Evolutionary conservation across 768 basidiomycete genomes (phyloP), one percentile per base, ranked within the genome.

Genomic region (Gymnopilus junonius): DNA sequence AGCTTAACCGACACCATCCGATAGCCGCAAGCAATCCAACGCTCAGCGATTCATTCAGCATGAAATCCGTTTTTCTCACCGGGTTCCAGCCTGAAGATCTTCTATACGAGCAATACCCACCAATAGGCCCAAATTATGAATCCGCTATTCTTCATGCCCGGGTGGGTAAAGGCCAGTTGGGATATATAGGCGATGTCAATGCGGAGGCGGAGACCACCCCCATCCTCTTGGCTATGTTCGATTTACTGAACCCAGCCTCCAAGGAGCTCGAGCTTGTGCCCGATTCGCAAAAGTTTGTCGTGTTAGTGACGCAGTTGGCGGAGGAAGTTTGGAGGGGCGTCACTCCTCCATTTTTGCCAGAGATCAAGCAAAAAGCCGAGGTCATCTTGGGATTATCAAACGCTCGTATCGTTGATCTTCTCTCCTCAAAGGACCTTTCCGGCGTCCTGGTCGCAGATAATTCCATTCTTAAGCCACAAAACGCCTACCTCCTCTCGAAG

Each of bases 371-470:
- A 61, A 62, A 61, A 37, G 62, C 70, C 27, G 67, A 73, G 40
- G 35, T 73, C 58, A 27, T 62, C 21, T 35, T 62, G 55, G 65
- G 51, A 5, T 59, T 75, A 21, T 71, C 74, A 4, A 66, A 68
- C 25, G 68, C 71, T 10, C 62, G 72, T 20, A 48, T 69, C 20
- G 58, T 67, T 8, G 74, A 75, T 20, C 66, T 73, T 8, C 70
- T 81, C 3, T 51, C 67, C 7, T 73, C 75, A 14, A 65, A 73
- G 8, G 69, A 74, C 37, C 67, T 79, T 6, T 55, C 58, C 27
- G 79, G 78, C 11, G 71, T 83, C 25, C 63, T 82, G 55, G 67
- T 81, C 55, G 74, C 75, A 4, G 78, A 80, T 59, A 63, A 70
- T 0, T 70, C 61, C 7, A 72, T 83, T 32, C 51, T 69, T 4